A percentile compares a stretch with the other conserved stretches of the same genome.
Conservation (phyloP, 805 yeast genomes). For the Yueomyces sp. region DNA sequence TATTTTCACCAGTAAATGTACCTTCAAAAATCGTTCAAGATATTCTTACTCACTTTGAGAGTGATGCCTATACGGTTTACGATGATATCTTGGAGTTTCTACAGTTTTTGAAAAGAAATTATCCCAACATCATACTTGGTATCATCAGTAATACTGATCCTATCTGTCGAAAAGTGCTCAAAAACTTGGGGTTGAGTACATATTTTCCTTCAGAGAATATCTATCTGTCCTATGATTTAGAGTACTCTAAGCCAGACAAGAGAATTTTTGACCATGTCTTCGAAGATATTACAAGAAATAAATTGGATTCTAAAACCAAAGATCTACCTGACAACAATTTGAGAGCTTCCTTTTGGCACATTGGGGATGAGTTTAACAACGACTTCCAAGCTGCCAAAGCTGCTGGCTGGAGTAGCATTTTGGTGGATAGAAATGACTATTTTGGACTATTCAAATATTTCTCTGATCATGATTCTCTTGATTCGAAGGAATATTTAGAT, state of each 20-base stretch:
- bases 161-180: conserved; percentile 31
- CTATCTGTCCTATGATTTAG: conserved; percentile 46
- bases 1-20: conserved; percentile 27
- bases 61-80: conserved; percentile 40
- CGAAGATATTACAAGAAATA: conserved; percentile 14
- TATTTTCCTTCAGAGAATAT: conserved; percentile 28
- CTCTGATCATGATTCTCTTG: too few relatives aligned
- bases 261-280: conserved; percentile 32
- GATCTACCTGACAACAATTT: conserved; percentile 8
- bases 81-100: conserved; percentile 41
- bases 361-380: conserved; percentile 48
- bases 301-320: conserved; percentile 7
- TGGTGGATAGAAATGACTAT: conserved; percentile 33
- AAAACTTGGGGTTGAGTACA: conserved; percentile 31
- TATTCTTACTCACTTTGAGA: conserved; percentile 36
- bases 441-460: neutral
- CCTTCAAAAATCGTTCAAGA: conserved; percentile 30
- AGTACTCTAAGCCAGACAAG: conserved; percentile 37
- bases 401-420: conserved; percentile 52
- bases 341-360: conserved; percentile 37
- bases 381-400: conserved; percentile 39
- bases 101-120: conserved; percentile 16
- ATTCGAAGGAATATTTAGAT: too few relatives aligned
- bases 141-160: conserved; percentile 54
- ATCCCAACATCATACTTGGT: conserved; percentile 27